Percentiles rank a stretch among this genome's conserved stretches.
Conservation (phyloP, 1,284 basidiomycete species). For the Boletus hoseneyae region DNA sequence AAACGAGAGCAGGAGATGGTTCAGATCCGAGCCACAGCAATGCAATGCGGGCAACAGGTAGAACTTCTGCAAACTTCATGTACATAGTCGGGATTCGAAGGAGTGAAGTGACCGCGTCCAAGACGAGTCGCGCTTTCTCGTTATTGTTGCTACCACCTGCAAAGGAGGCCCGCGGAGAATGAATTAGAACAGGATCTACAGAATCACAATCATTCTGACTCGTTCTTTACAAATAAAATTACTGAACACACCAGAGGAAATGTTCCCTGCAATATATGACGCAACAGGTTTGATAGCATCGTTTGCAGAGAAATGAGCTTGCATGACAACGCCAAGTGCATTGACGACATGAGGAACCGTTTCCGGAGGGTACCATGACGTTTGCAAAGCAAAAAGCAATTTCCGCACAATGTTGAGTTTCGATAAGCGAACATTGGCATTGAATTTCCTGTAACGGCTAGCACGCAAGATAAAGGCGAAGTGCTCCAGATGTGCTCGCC, state of each 20-base stretch:
- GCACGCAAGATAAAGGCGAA: conserved; percentile 70
- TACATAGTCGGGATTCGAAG: conserved; percentile 53
- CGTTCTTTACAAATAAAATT: background rate
- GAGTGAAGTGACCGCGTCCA: conserved; percentile 56
- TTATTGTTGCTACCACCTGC: background rate
- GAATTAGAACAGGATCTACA: conserved; percentile 13
- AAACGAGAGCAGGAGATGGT: conserved; percentile 57
- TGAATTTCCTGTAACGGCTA: conserved; percentile 75
- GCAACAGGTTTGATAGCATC: conserved; percentile 81
- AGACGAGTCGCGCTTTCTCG: conserved; percentile 60
- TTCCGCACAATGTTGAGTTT: conserved; percentile 74
- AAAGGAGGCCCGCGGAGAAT: conserved; percentile 51
- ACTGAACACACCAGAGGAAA: conserved; percentile 61
- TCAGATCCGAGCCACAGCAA: conserved; percentile 70
- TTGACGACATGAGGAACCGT: conserved; percentile 55
- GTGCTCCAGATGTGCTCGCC: conserved; percentile 76
- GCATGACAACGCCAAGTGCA: conserved; percentile 54
- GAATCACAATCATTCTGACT: background rate
- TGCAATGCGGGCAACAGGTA: conserved; percentile 72
- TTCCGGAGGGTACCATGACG: conserved; percentile 65
- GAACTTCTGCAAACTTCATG: conserved; percentile 58
- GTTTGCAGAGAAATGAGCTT: conserved; percentile 64
- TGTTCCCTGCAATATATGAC: conserved; percentile 79
- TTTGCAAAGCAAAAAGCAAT: conserved; percentile 78
- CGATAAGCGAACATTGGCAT: conserved; percentile 62